Conservation (phyloP, 139 green algal species). For the Astrephomene gubernaculifera region DNA sequence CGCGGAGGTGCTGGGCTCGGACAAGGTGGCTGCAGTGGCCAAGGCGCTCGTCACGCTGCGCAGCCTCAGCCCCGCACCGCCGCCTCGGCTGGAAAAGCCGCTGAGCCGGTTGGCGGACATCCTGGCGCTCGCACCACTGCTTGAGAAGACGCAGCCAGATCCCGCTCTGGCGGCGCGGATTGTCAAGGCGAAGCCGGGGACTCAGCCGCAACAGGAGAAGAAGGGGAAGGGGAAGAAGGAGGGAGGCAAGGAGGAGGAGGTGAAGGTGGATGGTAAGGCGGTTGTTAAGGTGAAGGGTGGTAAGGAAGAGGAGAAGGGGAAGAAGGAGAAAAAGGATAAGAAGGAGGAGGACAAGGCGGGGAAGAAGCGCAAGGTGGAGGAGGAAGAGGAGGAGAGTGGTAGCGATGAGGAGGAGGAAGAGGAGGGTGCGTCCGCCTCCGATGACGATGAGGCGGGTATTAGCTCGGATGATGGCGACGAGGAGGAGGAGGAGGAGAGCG, state of each 20-base stretch:
- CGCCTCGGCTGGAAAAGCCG: conserved; percentile 9
- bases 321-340: background rate
- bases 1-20: conserved; percentile 57
- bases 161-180: conserved; percentile 41
- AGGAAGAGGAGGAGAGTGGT: background rate
- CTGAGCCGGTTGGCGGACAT: conserved; percentile 38
- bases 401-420: background rate
- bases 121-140: conserved; percentile 44
- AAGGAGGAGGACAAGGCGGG: conserved; percentile 10
- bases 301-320: background rate
- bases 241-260: background rate
- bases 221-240: background rate
- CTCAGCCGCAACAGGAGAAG: conserved; percentile 6
- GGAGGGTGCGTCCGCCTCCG: background rate
- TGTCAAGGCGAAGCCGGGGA: conserved; percentile 27
- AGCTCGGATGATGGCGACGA: conserved; percentile 2
- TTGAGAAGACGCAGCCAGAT: conserved; percentile 45
- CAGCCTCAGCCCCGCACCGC: background rate
- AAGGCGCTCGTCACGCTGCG: conserved; percentile 55
- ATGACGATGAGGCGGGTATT: background rate
- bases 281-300: background rate
- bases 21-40: conserved; percentile 48
- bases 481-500: background rate
- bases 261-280: background rate
- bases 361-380: background rate